Conservation (phyloP, 768 basidiomycete species). For the Suillus weaverae region DNA sequence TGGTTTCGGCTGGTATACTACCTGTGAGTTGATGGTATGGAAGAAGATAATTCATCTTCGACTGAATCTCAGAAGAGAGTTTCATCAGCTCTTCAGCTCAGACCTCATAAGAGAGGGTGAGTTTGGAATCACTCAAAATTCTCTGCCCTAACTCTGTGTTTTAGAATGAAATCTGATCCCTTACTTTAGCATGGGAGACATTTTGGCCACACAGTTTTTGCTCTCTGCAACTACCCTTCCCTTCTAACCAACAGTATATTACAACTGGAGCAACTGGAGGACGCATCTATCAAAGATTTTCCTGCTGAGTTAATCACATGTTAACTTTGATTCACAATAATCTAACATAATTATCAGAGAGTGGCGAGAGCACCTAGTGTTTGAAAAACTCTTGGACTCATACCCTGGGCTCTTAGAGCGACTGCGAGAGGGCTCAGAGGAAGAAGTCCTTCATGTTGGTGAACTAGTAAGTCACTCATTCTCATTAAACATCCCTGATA, state of each 20-base stretch:
- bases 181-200: constrained; percentile 4
- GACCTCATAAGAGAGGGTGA: not conserved
- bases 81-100: not conserved
- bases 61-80: not conserved
- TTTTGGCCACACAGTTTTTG: constrained; percentile 2
- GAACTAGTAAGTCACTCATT: constrained; percentile 15
- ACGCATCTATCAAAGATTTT: constrained; percentile 6
- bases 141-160: not conserved
- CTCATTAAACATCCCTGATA: not conserved
- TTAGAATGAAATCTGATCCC: not conserved
- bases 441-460: constrained; percentile 18
- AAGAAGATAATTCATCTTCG: not conserved
- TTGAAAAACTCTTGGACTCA: constrained; percentile 12
- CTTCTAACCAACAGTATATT: constrained; percentile 11
- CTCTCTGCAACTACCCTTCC: constrained; percentile 3
- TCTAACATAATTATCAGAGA: no score
- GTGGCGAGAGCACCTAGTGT: not conserved
- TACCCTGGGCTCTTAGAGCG: no score
- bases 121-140: not conserved
- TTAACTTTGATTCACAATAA: no score
- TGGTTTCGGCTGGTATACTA: no score
- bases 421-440: constrained; percentile 13
- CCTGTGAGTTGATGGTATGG: no score
- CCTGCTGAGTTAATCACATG: not conserved
- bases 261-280: not conserved